Percentiles rank a stretch among this genome's conserved stretches.
Evolutionary conservation across 1,284 basidiomycete genomes (phyloP).

Genomic region (Laetiporus sulphureus): DNA sequence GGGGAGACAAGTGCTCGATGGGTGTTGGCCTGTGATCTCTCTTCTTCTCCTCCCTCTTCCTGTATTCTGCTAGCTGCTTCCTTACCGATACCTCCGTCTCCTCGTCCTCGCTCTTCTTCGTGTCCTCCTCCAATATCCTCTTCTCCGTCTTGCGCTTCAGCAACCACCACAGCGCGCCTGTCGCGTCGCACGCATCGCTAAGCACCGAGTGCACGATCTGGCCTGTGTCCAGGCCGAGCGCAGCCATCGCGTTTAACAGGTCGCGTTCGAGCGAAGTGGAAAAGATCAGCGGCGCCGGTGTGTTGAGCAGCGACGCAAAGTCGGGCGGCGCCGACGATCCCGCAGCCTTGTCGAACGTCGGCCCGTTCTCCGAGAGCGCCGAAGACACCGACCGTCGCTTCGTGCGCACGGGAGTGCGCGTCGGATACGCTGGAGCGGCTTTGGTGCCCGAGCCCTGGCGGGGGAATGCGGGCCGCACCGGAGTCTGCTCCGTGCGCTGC

Average conservation of each 20-base stretch:
- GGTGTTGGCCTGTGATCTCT: conserved; percentile 13
- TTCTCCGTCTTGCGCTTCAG: conserved; percentile 76
- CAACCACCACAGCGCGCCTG: conserved; percentile 97
- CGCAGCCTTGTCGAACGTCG: conserved; percentile 39
- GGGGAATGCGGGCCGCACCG: conserved; percentile 18
- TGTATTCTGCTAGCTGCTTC: conserved; percentile 16
- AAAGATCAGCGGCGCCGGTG: conserved; percentile 76
- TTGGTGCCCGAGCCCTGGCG: conserved; percentile 27
- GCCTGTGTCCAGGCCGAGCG: conserved; percentile 86
- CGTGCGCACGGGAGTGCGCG: conserved; percentile 88
- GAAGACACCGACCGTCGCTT: conserved; percentile 93
- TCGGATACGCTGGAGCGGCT: conserved; percentile 51
- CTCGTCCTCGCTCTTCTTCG: conserved; percentile 5
- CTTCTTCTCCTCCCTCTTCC: conserved; percentile 23
- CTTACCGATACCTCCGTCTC: too few relatives aligned
- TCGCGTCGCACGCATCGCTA: conserved; percentile 88
- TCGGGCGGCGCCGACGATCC: conserved; percentile 45
- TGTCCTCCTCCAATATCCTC: conserved; percentile 42
- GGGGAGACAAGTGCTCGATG: conserved; percentile 16
- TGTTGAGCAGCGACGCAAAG: conserved; percentile 68
- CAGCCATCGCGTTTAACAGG: conserved; percentile 70
- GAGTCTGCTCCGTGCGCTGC: conserved; percentile 8
- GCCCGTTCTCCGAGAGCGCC: conserved; percentile 56
- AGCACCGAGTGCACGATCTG: conserved; percentile 93
- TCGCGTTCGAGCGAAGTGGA: conserved; percentile 79